Evolutionary conservation across 176 grass and related monocot genomes (phyloP).

Genomic region (Oropetium thomaeum): DNA sequence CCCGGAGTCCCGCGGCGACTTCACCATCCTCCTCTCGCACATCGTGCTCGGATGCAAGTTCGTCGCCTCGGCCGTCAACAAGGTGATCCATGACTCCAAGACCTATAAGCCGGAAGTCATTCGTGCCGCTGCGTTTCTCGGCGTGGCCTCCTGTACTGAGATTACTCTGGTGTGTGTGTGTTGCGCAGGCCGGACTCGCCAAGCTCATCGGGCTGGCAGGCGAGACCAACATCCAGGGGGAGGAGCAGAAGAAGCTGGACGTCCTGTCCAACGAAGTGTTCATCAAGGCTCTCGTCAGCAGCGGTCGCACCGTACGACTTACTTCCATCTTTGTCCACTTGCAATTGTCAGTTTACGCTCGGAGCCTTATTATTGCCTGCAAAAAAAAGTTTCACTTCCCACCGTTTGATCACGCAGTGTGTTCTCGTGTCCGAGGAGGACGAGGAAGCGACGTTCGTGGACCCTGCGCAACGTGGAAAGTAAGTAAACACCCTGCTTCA

Average conservation of each 20-base stretch:
- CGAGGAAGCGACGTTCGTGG: constrained; percentile 90
- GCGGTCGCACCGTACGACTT: constrained; percentile 74
- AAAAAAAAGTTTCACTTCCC: background rate
- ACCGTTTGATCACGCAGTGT: too few relatives aligned
- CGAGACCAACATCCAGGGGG: constrained; percentile 94
- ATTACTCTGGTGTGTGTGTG: background rate
- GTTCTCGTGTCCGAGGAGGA: constrained; percentile 96
- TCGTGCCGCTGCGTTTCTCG: background rate
- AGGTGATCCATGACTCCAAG: constrained; percentile 39
- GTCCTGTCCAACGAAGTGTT: constrained; percentile 98
- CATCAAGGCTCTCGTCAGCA: constrained; percentile 91
- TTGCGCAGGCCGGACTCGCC: constrained; percentile 74
- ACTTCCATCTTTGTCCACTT: background rate
- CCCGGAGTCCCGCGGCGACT: constrained; percentile 82
- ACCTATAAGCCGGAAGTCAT: too few relatives aligned
- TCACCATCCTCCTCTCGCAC: constrained; percentile 95
- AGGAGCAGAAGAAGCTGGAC: constrained; percentile 99
- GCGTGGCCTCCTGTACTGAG: background rate
- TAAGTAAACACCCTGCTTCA: constrained; percentile 22
- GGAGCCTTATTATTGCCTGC: background rate
- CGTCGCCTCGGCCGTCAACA: constrained; percentile 93
- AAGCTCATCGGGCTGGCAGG: constrained; percentile 87
- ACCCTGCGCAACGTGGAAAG: constrained; percentile 76
- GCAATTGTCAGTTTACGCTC: background rate
- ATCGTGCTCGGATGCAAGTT: constrained; percentile 99